Base-by-base conservation (phyloP, 2,329 filamentous ascomycete genomes). In the Chalaropsis ovoidea region DNA sequence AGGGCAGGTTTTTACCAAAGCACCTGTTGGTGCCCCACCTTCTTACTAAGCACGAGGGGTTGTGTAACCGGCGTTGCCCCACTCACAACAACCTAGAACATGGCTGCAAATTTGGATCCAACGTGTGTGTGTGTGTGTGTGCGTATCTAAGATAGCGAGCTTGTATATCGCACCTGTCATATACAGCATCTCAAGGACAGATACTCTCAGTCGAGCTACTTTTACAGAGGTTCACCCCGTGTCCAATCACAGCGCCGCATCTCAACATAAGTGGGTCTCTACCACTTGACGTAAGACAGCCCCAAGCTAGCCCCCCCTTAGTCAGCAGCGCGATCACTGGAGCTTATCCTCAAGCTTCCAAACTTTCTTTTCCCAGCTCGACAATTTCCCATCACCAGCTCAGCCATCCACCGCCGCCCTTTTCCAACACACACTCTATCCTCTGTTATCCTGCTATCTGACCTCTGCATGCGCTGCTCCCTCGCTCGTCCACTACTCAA, bases 1-100 rank as follows among this genome's bases (percentile, higher is more conserved):
- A 39, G 54, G 27, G 27, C 7, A 17, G 27, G 54, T 58, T 58
- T 35, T 58, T 39, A 58, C 54, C 54, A 58, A 39, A 58, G 17
- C 54, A 39, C 27, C 31, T 58, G 8, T 58, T 19, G 54, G 54
- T 58, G 54, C 54, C 24, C 24, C 47, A 11, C 47, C 22, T 39
- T 56, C 52, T 56, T 35, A 58, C 27, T 39, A 39, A 58, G 54
- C 15, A 35, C 24, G 17, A 10, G 22, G 27, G 54, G 7, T 58
- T n/a, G 54, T 39, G 54, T 58, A 58, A 39, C 54, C 24, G 54
- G 8, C 17, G 15, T 39, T 58, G 31, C 54, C 31, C 54, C 54
- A 58, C 27, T 58, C 54, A 35, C 31, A 35, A 58, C 31, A 58
- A n/a, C 54, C 15, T 39, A 35, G 15, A 39, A 35, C 15, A 58